phyloP scores from a whole-genome alignment of 2,329 filamentous ascomycete genomes.

The Paraphaeosphaeria sporulosa region DNA sequence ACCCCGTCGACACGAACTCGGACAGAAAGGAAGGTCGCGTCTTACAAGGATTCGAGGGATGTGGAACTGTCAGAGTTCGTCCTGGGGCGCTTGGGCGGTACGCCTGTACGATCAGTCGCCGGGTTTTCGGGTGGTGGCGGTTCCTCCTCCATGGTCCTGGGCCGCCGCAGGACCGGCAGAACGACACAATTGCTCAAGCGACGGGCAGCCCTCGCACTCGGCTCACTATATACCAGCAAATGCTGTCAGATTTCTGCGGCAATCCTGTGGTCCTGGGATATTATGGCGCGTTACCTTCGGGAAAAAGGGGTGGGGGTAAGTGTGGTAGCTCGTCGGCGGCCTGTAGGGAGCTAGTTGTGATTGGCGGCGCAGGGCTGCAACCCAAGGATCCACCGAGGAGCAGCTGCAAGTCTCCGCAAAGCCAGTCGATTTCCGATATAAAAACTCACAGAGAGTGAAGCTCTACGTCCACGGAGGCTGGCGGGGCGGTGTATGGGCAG shows the following conservation, averaged over 20 bases:
- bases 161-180: conserved; percentile 31
- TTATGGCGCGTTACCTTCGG: conserved; percentile 10
- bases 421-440: conserved; percentile 20
- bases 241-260: neutral
- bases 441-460: conserved; percentile 16
- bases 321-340: conserved; percentile 31
- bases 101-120: conserved; percentile 45
- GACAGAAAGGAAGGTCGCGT: conserved; percentile 11
- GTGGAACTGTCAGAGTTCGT: conserved; percentile 43
- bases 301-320: conserved; percentile 23
- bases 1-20: neutral
- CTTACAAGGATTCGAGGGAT: conserved; percentile 46
- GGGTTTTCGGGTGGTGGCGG: conserved; percentile 47
- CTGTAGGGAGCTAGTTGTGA: conserved; percentile 20
- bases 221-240: conserved; percentile 3
- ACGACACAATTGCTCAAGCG: conserved; percentile 23
- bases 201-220: conserved; percentile 21
- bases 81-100: conserved; percentile 43
- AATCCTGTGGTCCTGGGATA: neutral
- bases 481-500: conserved; percentile 1
- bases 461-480: conserved; percentile 12
- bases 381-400: conserved; percentile 25
- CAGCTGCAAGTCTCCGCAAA: conserved; percentile 17
- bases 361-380: conserved; percentile 28
- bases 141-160: conserved; percentile 47